Percentiles rank a stretch among this genome's conserved stretches.
phyloP scores from a whole-genome alignment of 208 protist species.

The Crithidia brevicula region DNA sequence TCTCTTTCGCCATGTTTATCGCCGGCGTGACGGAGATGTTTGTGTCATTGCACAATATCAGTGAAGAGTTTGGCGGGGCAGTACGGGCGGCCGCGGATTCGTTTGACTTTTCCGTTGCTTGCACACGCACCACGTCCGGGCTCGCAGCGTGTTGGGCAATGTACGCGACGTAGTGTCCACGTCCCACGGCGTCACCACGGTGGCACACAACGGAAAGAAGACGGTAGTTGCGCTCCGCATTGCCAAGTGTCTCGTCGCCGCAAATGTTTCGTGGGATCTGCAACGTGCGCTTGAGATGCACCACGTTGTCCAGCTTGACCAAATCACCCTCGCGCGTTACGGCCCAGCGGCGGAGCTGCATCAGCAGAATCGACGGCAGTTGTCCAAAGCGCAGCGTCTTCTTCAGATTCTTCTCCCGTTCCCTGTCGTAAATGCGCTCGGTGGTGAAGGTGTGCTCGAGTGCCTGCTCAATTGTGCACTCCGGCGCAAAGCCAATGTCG shows the following conservation, averaged over 20 bases:
- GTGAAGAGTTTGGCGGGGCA: conserved; percentile 13
- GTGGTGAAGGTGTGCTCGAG: conserved; percentile 63
- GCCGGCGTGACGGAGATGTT: conserved; percentile 34
- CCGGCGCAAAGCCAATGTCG: conserved; percentile 62
- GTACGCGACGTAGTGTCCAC: conserved; percentile 87
- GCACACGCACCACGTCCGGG: conserved; percentile 28
- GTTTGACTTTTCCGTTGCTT: conserved; percentile 4
- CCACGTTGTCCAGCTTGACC: conserved; percentile 85
- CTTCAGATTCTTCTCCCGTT: conserved; percentile 54
- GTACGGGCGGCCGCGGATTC: conserved; percentile 7
- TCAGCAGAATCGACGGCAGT: conserved; percentile 67
- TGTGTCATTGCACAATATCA: conserved; percentile 81
- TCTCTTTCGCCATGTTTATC: conserved; percentile 47
- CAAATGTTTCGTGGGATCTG: conserved; percentile 70
- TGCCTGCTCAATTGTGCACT: conserved; percentile 72
- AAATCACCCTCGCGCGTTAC: conserved; percentile 83
- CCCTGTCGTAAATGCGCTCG: conserved; percentile 68
- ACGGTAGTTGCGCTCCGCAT: conserved; percentile 57
- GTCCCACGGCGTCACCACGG: conserved; percentile 48
- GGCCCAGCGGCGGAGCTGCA: conserved; percentile 83
- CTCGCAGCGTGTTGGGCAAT: conserved; percentile 50
- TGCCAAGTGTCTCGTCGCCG: conserved; percentile 38
- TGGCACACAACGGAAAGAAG: conserved; percentile 76
- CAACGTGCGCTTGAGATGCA: conserved; percentile 55
- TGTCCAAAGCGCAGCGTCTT: conserved; percentile 60